These are phyloP conservation scores for Cryptococcus amylolentus DNA, from an alignment of 1,284 basidiomycete genomes.

Conservation along the genomic window DNA sequence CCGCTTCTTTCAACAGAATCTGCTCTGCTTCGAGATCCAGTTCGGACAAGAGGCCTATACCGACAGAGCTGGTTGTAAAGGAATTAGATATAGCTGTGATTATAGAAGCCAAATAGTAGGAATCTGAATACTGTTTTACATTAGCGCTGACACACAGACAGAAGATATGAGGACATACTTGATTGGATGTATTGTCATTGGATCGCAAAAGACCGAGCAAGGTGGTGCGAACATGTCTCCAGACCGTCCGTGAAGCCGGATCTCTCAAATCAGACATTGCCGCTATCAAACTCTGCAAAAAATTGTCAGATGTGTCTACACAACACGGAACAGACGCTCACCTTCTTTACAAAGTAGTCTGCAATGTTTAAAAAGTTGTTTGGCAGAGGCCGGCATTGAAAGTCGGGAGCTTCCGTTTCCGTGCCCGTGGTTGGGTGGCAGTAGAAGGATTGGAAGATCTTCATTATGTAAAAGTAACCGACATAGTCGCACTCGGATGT, in stretches of 20 bases:
- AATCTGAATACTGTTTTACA: constrained; percentile 71
- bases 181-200: constrained; percentile 92
- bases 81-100: constrained; percentile 70
- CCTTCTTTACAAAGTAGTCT: constrained; percentile 94
- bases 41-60: constrained; percentile 8
- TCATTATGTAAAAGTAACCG: constrained; percentile 93
- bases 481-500: constrained; percentile 52
- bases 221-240: constrained; percentile 82
- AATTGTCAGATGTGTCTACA: background rate
- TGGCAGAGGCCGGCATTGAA: constrained; percentile 81
- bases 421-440: constrained; percentile 81
- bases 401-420: constrained; percentile 73
- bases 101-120: constrained; percentile 82
- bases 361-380: constrained; percentile 90
- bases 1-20: constrained; percentile 64
- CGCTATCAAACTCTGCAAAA: constrained; percentile 26
- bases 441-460: constrained; percentile 82
- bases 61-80: constrained; percentile 27
- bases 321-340: constrained; percentile 38
- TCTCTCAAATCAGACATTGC: constrained; percentile 38
- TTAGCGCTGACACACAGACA: background rate
- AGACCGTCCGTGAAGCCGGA: constrained; percentile 51
- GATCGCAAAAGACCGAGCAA: constrained; percentile 84
- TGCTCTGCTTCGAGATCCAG: constrained; percentile 21
- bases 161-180: constrained; percentile 55